Base-by-base conservation (phyloP, 1,284 basidiomycete species). In the Anthracocystis setariae region DNA sequence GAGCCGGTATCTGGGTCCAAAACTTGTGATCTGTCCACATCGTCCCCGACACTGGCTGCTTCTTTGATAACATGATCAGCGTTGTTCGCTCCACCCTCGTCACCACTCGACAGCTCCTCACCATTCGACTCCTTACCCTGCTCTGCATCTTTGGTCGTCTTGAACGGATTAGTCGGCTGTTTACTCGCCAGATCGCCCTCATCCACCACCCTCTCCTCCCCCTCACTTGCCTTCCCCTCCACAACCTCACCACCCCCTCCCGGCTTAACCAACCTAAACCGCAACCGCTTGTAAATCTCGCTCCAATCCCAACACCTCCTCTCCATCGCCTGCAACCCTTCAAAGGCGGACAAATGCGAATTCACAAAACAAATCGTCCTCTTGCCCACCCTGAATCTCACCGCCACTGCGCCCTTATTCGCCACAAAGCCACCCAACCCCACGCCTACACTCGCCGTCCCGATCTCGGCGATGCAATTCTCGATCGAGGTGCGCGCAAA, bases 361-460 rank as follows among this genome's bases (percentile, higher is more conserved):
- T 95, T 97, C 74, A 99, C 85, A 84, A 98, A 94, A 84, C 96
- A 98, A 74, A 98, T 89, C 47, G 88, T 91, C 10, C 94, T 91
- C 80, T 95, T 92, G 73, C 91, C 88, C 70, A 93, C 91, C 35
- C 95, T 90, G 55, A 99, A 85, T 21, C 96, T 89, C 71, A 98
- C 92, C 4, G 90, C 94, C 7, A 96, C 92, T 5, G 93, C 94
- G 18, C 84, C 84, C 63, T 85, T 77, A 33, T 77, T 77, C 24
- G 61, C 74, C 17, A 71, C 68, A 37, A 70, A 71, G 23, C 74
- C 74, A 1, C 72, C 74, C 38, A 70, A 45, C 15, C 74, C 74
- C 8, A 74, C 64, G 9, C 67, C 67, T 0, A 73, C 61, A 39
- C 60, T 67, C 10, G 61, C 60, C 13, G 68, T 69, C 2, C 50